Base-by-base conservation (phyloP, 176 grass and related monocot species). In the Neostapfia colusana region DNA sequence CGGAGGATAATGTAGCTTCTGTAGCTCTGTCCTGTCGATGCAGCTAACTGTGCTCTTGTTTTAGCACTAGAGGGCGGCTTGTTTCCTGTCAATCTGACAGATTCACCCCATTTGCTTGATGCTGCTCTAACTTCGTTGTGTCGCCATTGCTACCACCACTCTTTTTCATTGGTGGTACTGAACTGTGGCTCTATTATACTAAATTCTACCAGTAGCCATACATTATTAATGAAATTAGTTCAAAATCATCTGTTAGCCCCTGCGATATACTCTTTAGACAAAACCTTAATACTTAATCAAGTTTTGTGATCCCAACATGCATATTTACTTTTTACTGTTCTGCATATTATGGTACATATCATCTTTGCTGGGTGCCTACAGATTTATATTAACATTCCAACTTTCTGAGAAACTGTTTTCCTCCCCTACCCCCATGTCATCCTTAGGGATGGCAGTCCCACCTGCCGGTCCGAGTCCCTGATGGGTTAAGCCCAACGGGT, bases 41-140 rank as follows among this genome's bases (percentile, higher is more conserved):
- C 60, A 51, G 27, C 28, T 64, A 37, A 21, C 26, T 50, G 2
- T 35, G 16, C 20, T 45, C 23, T 50, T 65, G 0, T 62, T 14
- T 61, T 16, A 6, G 26, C 13, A 34, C 14, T 7, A 36, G 0
- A 16, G 8, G 2, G 6, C 31, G 39, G 1, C 18, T 40, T 63
- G 40, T 76, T 48, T 74, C 39, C 1, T 8, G 44, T 69, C 62
- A 65, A 76, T 80, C 76, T 70, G 55, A 56, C 10, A 63, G 8
- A 14, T 63, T 80, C 37, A 75, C 34, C 83, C 83, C 81, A 23
- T 43, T 43, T 71, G 46, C 12, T 57, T 75, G 59, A 21, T 73
- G 15, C 43, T 7, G 14, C 61, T 49, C 18, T 65, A 54, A 55
- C 27, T 76, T 51, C 37, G 11, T 65, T 13, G 10, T 65, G 65